These are phyloP conservation scores for Mortierella claussenii DNA, from an alignment of 192 early-diverging fungal genomes.

Conservation along the genomic window DNA sequence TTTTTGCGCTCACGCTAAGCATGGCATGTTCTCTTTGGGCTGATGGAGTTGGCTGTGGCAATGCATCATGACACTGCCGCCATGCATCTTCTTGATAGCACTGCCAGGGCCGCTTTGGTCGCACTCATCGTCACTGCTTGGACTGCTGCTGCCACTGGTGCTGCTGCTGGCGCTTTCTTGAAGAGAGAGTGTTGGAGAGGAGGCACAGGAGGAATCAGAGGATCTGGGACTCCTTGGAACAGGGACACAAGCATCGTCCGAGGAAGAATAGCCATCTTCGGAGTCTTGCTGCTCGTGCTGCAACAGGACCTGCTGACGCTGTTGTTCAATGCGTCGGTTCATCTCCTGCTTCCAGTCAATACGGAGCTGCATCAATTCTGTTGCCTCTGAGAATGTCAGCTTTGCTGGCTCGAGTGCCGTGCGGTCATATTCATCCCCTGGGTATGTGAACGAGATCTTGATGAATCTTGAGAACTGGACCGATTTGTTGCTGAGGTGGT, in stretches of 20 bases:
- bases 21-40: conserved; percentile 33
- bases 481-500: conserved; percentile 31
- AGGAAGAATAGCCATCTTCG: conserved; percentile 30
- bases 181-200: background rate
- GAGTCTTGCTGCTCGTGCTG: conserved; percentile 15
- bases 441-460: conserved; percentile 53
- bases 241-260: conserved; percentile 18
- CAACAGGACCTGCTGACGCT: conserved; percentile 33
- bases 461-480: conserved; percentile 54
- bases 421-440: conserved; percentile 56
- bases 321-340: conserved; percentile 35
- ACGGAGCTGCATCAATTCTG: conserved; percentile 49
- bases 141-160: background rate
- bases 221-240: background rate
- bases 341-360: conserved; percentile 53
- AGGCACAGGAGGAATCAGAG: background rate
- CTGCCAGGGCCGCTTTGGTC: background rate
- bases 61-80: conserved; percentile 33
- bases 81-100: background rate
- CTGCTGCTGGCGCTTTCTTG: background rate
- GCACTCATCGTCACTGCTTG: conserved; percentile 9
- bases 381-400: conserved; percentile 47
- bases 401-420: conserved; percentile 51
- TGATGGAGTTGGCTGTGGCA: conserved; percentile 36
- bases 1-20: conserved; percentile 25